Conservation (phyloP, 352 stramenopile species). For the Globisporangium splendens region DNA sequence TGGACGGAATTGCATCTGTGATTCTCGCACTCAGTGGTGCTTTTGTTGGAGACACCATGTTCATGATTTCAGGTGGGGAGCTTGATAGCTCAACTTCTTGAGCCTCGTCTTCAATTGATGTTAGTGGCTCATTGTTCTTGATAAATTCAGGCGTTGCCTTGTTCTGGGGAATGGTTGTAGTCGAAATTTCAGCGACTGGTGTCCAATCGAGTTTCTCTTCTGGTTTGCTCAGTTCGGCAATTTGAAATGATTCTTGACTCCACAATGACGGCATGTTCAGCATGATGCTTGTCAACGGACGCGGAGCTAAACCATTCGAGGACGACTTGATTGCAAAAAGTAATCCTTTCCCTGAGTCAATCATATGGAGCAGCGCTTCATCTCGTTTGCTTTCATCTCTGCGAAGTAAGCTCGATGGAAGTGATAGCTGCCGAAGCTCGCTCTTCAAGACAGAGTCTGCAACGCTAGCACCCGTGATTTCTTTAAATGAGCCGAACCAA, state of each 20-base stretch:
- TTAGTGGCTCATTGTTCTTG: neutral
- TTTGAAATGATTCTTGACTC: slow-evolving; percentile 10
- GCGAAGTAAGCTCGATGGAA: slow-evolving; percentile 1
- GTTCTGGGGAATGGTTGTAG: neutral
- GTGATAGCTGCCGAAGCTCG: slow-evolving; percentile 2
- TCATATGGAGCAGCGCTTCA: slow-evolving; percentile 1
- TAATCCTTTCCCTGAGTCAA: neutral
- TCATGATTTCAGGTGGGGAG: neutral
- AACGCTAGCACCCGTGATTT: neutral
- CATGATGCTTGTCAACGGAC: slow-evolving; percentile 20
- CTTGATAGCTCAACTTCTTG: neutral
- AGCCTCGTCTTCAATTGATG: neutral
- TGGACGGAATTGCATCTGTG: neutral
- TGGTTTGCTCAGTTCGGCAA: slow-evolving; percentile 8
- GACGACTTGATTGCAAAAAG: neutral
- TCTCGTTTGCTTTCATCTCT: slow-evolving; percentile 3
- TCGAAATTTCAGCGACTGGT: neutral
- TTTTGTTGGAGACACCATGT: neutral
- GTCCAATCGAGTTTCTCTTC: slow-evolving; percentile 13
- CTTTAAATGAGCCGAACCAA: slow-evolving; percentile 1
- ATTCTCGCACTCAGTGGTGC: neutral
- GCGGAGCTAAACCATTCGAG: neutral
- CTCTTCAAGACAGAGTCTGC: neutral
- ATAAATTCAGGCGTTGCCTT: neutral
- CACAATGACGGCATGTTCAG: slow-evolving; percentile 32